Conservation (phyloP, 352 stramenopile genomes). For the Pythium monospermum region DNA sequence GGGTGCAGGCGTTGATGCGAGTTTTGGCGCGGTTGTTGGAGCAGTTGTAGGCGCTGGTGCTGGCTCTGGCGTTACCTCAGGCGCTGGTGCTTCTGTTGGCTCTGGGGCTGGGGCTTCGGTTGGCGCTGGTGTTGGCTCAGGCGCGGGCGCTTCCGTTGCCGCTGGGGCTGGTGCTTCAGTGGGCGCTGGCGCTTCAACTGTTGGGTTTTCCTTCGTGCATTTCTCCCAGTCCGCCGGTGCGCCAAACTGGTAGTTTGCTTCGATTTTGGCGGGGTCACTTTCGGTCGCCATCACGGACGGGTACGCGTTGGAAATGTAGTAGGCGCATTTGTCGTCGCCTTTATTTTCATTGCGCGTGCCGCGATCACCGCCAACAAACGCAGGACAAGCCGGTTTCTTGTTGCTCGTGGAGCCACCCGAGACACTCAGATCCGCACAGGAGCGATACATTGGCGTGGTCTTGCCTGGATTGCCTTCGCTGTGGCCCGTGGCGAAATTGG, state of each 20-base stretch:
- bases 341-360: slow-evolving; percentile 10
- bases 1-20: neutral
- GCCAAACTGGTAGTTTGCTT: slow-evolving; percentile 14
- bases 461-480: slow-evolving; percentile 13
- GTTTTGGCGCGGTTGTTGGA: too few species aligned
- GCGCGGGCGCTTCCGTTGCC: neutral
- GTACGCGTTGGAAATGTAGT: slow-evolving; percentile 18
- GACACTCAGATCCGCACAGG: slow-evolving; percentile 18
- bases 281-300: neutral
- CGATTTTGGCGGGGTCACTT: neutral
- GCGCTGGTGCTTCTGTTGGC: too few species aligned
- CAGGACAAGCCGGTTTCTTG: slow-evolving; percentile 8
- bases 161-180: neutral
- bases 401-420: slow-evolving; percentile 3
- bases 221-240: slow-evolving; percentile 4
- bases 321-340: slow-evolving; percentile 16
- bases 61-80: neutral
- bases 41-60: too few species aligned
- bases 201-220: neutral
- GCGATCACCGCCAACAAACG: slow-evolving; percentile 18
- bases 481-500: slow-evolving; percentile 12
- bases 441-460: slow-evolving; percentile 13
- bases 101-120: too few species aligned
- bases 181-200: too few species aligned
- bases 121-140: neutral